Conservation (phyloP, 2,329 filamentous ascomycete species). For the Coccinonectria pachysandricola region DNA sequence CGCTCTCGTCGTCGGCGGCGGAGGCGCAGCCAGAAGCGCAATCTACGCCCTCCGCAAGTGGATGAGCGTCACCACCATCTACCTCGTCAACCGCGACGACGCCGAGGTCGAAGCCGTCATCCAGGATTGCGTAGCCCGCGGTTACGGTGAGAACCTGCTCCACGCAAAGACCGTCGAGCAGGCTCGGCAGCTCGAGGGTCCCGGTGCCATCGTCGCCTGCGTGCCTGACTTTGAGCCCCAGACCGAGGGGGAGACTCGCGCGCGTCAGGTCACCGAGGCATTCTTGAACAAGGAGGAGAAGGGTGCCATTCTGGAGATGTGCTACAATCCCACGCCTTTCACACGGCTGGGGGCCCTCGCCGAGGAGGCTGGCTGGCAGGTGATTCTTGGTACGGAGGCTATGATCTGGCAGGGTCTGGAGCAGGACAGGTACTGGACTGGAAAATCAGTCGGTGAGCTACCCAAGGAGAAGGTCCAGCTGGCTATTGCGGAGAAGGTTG, state of each 20-base stretch:
- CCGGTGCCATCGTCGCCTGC: conserved; percentile 61
- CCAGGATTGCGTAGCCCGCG: conserved; percentile 47
- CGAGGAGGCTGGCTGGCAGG: conserved; percentile 54
- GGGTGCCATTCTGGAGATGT: conserved; percentile 71
- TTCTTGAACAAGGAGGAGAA: conserved; percentile 40
- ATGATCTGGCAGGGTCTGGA: conserved; percentile 70
- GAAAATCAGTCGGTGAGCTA: conserved; percentile 44
- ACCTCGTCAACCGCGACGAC: conserved; percentile 66
- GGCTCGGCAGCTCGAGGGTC: conserved; percentile 45
- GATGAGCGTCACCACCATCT: conserved; percentile 58
- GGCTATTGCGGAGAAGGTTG: conserved; percentile 17
- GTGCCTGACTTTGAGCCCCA: conserved; percentile 67
- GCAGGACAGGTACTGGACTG: conserved; percentile 58
- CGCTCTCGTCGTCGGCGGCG: conserved; percentile 65
- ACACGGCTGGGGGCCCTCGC: conserved; percentile 56
- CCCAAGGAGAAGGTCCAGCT: conserved; percentile 15
- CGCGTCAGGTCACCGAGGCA: conserved; percentile 44
- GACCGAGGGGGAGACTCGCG: conserved; percentile 50
- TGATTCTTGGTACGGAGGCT: conserved; percentile 66
- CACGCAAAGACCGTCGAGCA: conserved; percentile 53
- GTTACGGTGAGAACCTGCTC: conserved; percentile 49
- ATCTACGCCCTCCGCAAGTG: conserved; percentile 65
- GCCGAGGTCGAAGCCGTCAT: conserved; percentile 58
- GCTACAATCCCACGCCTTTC: conserved; percentile 64
- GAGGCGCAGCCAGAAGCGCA: conserved; percentile 67